Evolutionary conservation across 495 filamentous ascomycete genomes (phyloP), one percentile per base, ranked within the genome.

Genomic region (Xylaria grammica): DNA sequence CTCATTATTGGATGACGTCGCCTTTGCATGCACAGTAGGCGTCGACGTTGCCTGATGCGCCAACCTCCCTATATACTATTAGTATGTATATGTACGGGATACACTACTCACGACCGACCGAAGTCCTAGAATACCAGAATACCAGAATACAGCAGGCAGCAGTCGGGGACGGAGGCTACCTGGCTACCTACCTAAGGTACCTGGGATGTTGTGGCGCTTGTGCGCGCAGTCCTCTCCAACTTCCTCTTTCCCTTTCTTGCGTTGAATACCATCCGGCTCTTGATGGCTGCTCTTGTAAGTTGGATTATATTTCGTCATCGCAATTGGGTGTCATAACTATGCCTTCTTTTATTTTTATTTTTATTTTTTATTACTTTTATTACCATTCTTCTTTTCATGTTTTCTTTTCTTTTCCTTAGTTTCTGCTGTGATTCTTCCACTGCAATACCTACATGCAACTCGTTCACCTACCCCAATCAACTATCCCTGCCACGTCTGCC

Each of bases 251-350:
- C 19, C 38, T 34, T 9, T n/a, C n/a, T n/a, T 36, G 30, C 27
- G 26, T 5, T 10, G 3, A 3, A 29, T n/a, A n/a, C 36, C n/a
- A 7, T 44, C 53, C 34, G 4, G 54, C 60, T 58, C 68, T 73
- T 77, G 57, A 82, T 82, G 79, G 79, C 79, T 78, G 79, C 79
- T 66, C 75, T 82, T 65, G 79, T 82, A 72, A 79, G 79, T 79
- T 52, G 24, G 10, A 20, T 24, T 20, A 27, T 44, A 4, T n/a
- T 46, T n/a, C n/a, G n/a, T 7, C 40, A 7, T 52, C 26, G 26
- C 4, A 17, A 52, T 52, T 7, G 6, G 32, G 11, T 20, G 22
- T 5, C 50, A 26, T 13, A 26, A 19, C 32, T 34, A 17, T 17
- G 1, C 13, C 1, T 22, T 4, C 44, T 22, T 46, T 17, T 22